A percentile compares a stretch with the other conserved stretches of the same genome.
Evolutionary conservation across 73 alveolate species (phyloP).

Genomic region (Paramecium bursaria): DNA sequence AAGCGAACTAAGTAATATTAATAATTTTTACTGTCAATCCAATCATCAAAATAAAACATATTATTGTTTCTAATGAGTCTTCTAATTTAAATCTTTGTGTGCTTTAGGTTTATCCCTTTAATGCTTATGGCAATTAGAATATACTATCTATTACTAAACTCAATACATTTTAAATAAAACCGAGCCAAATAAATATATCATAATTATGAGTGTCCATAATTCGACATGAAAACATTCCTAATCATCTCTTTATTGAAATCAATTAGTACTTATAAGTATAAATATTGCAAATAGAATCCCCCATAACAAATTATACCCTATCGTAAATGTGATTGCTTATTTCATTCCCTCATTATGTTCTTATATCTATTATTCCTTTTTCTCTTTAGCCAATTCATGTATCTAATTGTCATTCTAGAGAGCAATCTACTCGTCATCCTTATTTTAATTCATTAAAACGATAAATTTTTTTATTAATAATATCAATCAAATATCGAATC

Average conservation of each 20-base stretch:
- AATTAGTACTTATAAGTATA: conserved; percentile 7
- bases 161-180: conserved; percentile 20
- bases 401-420: too few species aligned
- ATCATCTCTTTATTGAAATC: conserved; percentile 36
- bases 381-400: too few species aligned
- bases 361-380: too few species aligned
- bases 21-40: conserved; percentile 38
- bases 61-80: conserved; percentile 1
- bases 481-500: conserved; percentile 55
- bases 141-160: not conserved
- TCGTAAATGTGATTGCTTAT: conserved; percentile 45
- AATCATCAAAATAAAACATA: not conserved
- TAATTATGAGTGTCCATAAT: not conserved
- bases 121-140: conserved; percentile 20
- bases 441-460: too few species aligned
- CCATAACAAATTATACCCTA: conserved; percentile 37
- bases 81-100: not conserved
- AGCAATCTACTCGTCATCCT: too few species aligned
- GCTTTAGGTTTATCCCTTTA: not conserved
- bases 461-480: not conserved
- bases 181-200: not conserved
- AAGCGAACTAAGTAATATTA: not conserved
- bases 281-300: conserved; percentile 9
- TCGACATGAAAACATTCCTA: conserved; percentile 13
- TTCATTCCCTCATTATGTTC: too few species aligned